Base-by-base conservation (phyloP, 495 filamentous ascomycete species). In the Lasiosphaeria hispida region DNA sequence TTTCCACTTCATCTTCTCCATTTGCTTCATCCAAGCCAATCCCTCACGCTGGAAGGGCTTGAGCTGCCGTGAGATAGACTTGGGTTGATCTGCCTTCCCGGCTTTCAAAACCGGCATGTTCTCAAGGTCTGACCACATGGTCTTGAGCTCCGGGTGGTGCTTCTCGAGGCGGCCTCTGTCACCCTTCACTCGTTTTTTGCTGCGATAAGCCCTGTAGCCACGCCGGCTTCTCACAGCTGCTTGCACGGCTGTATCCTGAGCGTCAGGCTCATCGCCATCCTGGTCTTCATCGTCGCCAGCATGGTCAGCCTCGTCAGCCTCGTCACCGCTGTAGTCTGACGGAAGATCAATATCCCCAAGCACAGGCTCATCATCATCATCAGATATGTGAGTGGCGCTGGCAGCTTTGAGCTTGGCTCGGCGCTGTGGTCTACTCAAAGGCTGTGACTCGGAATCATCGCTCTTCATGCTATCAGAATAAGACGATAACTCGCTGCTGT, bases 41-140 rank as follows among this genome's bases (percentile, higher is more conserved):
- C 94, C 94, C 71, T 97, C 88, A 13, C 95, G 85, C 63, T 98
- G 94, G 70, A 97, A 97, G 1, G 87, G 85, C 70, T 97, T 94
- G 48, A 98, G 77, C 37, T 84, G 85, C 15, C 93, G 85, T 35
- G 79, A 88, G 60, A 98, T 96, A 4, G 82, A 84, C 7, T 70
- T 67, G 15, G 94, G 94, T 66, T 98, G 94, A 51, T 83, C 73
- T 33, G 88, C 89, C 55, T 79, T 77, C 42, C 82, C 79, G 34
- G 85, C 80, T 11, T 81, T 76, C 48, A 96, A 83, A 14, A 80
- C 73, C 1, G 89, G 84, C 53, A 85, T 80, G 3, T 83, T 74
- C 66, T 83, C 79, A 1, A 97, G 80, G 33, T 87, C 82, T 4
- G 82, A 72, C 92, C 92, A 98, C 87, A 97, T 94, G 0, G 85